These are phyloP conservation scores for Wickerhamiella allomyrinae DNA, from an alignment of 805 yeast genomes.

Conservation along the genomic window DNA sequence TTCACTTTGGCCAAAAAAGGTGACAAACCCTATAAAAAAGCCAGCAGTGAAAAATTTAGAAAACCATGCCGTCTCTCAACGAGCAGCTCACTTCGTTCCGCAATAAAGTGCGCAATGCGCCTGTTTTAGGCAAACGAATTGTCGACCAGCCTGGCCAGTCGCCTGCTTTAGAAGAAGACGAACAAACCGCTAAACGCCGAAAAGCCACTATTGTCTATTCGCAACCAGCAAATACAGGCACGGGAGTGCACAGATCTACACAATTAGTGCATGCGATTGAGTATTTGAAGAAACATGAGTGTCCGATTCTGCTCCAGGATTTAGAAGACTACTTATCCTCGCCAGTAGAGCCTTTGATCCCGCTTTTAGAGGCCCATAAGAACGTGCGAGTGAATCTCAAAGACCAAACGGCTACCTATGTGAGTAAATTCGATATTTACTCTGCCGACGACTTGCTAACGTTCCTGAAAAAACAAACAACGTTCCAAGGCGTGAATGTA, in stretches of 20 bases:
- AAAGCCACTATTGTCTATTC: constrained; percentile 18
- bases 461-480: constrained; percentile 62
- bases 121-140: constrained; percentile 31
- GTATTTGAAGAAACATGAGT: constrained; percentile 54
- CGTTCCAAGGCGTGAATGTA: constrained; percentile 77
- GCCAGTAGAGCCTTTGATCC: constrained; percentile 50
- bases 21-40: too few relatives aligned
- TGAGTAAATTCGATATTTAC: constrained; percentile 77
- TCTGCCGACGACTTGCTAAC: constrained; percentile 62
- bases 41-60: too few relatives aligned
- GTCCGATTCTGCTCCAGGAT: constrained; percentile 52
- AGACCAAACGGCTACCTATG: constrained; percentile 61
- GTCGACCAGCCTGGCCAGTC: constrained; percentile 12
- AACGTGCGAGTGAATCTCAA: constrained; percentile 55
- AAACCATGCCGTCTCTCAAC: constrained; percentile 27
- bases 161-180: constrained; percentile 9
- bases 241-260: constrained; percentile 59
- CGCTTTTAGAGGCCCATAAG: constrained; percentile 59
- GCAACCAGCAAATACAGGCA: constrained; percentile 28
- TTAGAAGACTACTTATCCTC: constrained; percentile 52
- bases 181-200: constrained; percentile 15
- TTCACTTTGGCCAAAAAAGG: too few relatives aligned
- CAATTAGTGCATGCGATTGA: constrained; percentile 86
- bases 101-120: constrained; percentile 43
- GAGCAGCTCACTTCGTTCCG: constrained; percentile 54